These are phyloP conservation scores for Arthrobotrys sphaeroides DNA, from an alignment of 2,329 filamentous ascomycete genomes.

Conservation along the genomic window DNA sequence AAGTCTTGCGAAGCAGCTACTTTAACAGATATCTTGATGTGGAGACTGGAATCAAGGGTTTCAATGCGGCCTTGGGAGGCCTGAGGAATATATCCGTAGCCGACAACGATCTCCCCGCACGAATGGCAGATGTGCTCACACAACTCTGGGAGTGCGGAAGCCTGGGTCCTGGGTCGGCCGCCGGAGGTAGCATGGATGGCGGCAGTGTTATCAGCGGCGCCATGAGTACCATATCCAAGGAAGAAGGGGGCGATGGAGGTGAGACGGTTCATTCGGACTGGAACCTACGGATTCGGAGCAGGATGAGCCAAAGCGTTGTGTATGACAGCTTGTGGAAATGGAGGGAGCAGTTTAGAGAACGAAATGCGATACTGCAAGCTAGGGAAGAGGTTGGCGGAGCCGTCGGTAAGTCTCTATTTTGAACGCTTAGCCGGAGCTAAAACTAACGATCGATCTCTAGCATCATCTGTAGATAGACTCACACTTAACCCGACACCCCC, in stretches of 20 bases:
- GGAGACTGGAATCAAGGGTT: constrained; percentile 73
- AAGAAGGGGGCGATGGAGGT: constrained; percentile 35
- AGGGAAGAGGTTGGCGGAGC: constrained; percentile 63
- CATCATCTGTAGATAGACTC: constrained; percentile 31
- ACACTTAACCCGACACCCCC: constrained; percentile 10
- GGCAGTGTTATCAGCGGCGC: constrained; percentile 64
- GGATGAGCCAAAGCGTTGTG: constrained; percentile 85
- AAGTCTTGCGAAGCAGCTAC: constrained; percentile 77
- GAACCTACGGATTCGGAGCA: constrained; percentile 81
- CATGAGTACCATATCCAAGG: constrained; percentile 24
- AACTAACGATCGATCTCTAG: constrained; percentile 5
- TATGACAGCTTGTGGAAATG: constrained; percentile 88
- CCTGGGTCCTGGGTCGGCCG: constrained; percentile 62
- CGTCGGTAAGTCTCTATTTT: constrained; percentile 20
- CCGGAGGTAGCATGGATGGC: constrained; percentile 63
- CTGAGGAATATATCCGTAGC: constrained; percentile 78
- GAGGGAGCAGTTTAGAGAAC: constrained; percentile 73
- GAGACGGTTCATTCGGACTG: constrained; percentile 63
- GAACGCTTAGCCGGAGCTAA: background rate
- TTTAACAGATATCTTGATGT: constrained; percentile 78
- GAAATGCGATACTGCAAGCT: constrained; percentile 60
- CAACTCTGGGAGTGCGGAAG: constrained; percentile 83
- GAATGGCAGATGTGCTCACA: constrained; percentile 83
- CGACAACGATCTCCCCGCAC: constrained; percentile 80
- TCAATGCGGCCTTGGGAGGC: constrained; percentile 75